Percentiles rank a stretch among this genome's conserved stretches.
These are phyloP conservation scores for Penicillium sp. DNA, from an alignment of 2,329 filamentous ascomycete genomes.

Conservation along the genomic window DNA sequence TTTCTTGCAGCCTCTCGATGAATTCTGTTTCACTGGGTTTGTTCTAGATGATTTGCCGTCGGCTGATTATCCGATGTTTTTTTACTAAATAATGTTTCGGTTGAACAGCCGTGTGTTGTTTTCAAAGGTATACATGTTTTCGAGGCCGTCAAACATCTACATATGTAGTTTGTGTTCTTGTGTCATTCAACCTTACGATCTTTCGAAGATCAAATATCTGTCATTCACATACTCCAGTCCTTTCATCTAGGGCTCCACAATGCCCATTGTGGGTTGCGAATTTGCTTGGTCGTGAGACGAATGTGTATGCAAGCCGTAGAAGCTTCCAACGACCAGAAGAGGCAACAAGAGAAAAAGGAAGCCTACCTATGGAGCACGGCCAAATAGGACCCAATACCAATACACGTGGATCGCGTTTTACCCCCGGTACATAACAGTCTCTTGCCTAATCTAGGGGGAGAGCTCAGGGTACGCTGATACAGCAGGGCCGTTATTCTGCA, in stretches of 20 bases:
- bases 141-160: not conserved
- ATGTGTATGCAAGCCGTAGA: conserved; percentile 6
- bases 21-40: conserved; percentile 6
- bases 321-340: conserved; percentile 8
- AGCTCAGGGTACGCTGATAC: conserved; percentile 11
- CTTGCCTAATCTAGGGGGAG: conserved; percentile 14
- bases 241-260: not conserved
- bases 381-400: conserved; percentile 10
- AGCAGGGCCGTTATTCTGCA: conserved; percentile 11
- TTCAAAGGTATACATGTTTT: not conserved
- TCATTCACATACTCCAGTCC: not conserved
- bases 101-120: conserved; percentile 1
- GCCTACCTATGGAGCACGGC: not conserved
- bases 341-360: conserved; percentile 4
- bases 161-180: not conserved
- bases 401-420: conserved; percentile 20
- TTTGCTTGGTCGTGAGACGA: not conserved
- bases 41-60: conserved; percentile 2
- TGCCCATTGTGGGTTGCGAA: conserved; percentile 2
- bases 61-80: not conserved
- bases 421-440: conserved; percentile 8
- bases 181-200: not conserved
- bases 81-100: not conserved
- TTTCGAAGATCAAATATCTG: not conserved
- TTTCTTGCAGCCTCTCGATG: conserved; percentile 19